Evolutionary conservation across 306 rosid genomes (phyloP).

Genomic region (Rosa lucieae): DNA sequence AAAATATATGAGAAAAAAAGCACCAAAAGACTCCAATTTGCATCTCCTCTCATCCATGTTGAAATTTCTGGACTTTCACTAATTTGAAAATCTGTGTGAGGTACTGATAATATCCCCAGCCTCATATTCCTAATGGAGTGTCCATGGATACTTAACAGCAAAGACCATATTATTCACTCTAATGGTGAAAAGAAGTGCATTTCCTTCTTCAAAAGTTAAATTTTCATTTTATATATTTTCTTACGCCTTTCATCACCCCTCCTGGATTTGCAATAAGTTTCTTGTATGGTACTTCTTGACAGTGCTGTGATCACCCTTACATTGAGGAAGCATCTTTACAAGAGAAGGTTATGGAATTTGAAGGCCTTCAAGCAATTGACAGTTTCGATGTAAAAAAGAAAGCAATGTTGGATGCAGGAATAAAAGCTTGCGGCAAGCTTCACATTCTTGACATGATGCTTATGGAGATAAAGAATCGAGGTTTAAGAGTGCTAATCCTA

Average conservation of each 20-base stretch:
- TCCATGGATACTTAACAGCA: background rate
- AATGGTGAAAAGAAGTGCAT: background rate
- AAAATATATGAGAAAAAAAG: no score
- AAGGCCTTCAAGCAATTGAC: constrained; percentile 45
- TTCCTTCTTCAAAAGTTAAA: background rate
- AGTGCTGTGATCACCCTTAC: constrained; percentile 93
- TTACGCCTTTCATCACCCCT: background rate
- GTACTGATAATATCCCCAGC: no score
- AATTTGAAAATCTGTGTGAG: no score
- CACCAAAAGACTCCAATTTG: no score
- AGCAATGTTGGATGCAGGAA: constrained; percentile 61
- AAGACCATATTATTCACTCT: background rate
- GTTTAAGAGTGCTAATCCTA: constrained; percentile 64
- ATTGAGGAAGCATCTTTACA: constrained; percentile 44
- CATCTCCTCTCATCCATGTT: no score
- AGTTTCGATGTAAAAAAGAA: constrained; percentile 55
- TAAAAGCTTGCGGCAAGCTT: constrained; percentile 87
- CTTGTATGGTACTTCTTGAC: constrained; percentile 33
- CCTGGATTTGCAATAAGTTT: background rate
- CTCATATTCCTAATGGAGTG: background rate
- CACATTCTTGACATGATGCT: constrained; percentile 89
- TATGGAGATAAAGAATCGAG: constrained; percentile 55
- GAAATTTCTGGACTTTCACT: no score
- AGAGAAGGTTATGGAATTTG: constrained; percentile 28
- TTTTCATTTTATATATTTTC: background rate